Percentiles rank a stretch among this genome's conserved stretches.
phyloP scores from a whole-genome alignment of 1,284 basidiomycete species.

The Moesziomyces antarcticus region DNA sequence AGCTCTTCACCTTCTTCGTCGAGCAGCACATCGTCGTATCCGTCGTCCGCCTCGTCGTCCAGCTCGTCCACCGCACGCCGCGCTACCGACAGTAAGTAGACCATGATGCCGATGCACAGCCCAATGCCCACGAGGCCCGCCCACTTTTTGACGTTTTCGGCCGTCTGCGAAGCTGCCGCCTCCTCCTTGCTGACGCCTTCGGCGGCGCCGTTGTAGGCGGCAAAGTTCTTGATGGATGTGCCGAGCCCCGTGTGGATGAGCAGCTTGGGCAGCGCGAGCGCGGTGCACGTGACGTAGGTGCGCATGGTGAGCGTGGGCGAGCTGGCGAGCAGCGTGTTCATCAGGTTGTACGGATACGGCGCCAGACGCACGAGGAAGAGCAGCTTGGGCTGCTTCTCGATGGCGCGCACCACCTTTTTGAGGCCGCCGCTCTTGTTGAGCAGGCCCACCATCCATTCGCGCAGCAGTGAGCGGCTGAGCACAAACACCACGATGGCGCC shows the following conservation, averaged over 20 bases:
- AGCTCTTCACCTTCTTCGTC: slow-evolving; percentile 36
- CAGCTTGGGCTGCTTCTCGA: slow-evolving; percentile 83
- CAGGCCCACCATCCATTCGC: slow-evolving; percentile 77
- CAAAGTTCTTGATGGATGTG: slow-evolving; percentile 83
- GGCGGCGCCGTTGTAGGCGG: slow-evolving; percentile 72
- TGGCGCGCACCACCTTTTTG: slow-evolving; percentile 76
- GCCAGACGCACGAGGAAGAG: slow-evolving; percentile 85
- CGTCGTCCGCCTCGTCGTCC: slow-evolving; percentile 57
- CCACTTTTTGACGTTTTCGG: slow-evolving; percentile 73
- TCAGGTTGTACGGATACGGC: slow-evolving; percentile 77
- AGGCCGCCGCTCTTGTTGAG: slow-evolving; percentile 72
- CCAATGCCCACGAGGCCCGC: slow-evolving; percentile 78
- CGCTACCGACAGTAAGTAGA: slow-evolving; percentile 82
- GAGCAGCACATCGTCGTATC: slow-evolving; percentile 26
- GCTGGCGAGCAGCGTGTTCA: slow-evolving; percentile 88
- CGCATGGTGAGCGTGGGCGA: slow-evolving; percentile 81
- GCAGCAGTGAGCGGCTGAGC: slow-evolving; percentile 78
- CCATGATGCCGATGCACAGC: slow-evolving; percentile 79
- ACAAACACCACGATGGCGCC: slow-evolving; percentile 83
- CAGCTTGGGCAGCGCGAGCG: slow-evolving; percentile 83
- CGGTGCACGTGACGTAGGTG: slow-evolving; percentile 83
- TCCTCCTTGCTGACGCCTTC: slow-evolving; percentile 49
- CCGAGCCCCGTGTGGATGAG: slow-evolving; percentile 86
- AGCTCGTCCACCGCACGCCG: slow-evolving; percentile 83
- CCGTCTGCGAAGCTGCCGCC: slow-evolving; percentile 53